phyloP scores from a whole-genome alignment of 495 filamentous ascomycete species.

The Penicillium ucsense region DNA sequence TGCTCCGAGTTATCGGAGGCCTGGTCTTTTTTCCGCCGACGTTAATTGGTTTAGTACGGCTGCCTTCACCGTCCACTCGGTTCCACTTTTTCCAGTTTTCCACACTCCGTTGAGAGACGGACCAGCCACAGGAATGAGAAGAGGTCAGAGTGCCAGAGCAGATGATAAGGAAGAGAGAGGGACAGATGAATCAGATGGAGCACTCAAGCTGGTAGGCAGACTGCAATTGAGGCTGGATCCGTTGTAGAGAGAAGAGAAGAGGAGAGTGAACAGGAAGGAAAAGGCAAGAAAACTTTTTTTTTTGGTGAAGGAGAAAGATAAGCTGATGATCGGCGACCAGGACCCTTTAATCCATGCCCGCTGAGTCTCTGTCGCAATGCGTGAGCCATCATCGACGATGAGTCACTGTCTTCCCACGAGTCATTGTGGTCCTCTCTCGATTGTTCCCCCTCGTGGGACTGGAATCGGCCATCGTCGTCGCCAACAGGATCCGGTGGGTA shows the following conservation, averaged over 20 bases:
- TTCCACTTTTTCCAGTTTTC: conserved; percentile 14
- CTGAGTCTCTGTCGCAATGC: no score
- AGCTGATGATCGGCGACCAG: conserved; percentile 4
- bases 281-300: no score
- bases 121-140: not conserved
- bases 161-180: not conserved
- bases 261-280: not conserved
- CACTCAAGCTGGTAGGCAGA: not conserved
- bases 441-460: no score
- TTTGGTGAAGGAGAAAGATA: conserved; percentile 1
- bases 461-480: not conserved
- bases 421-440: no score
- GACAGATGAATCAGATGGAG: not conserved
- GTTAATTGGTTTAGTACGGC: conserved; percentile 14
- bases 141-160: not conserved
- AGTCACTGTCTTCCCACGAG: conserved; percentile 6
- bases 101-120: not conserved
- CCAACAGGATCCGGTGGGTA: conserved; percentile 1
- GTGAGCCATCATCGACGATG: conserved; percentile 2
- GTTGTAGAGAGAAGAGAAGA: not conserved
- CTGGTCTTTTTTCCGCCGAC: conserved; percentile 19
- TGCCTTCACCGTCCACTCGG: conserved; percentile 16
- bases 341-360: not conserved
- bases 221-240: not conserved
- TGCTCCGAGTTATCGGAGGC: conserved; percentile 12